These are phyloP conservation scores for Pseudotsuga menziesii DNA, from an alignment of 75 land plant species.

Conservation along the genomic window DNA sequence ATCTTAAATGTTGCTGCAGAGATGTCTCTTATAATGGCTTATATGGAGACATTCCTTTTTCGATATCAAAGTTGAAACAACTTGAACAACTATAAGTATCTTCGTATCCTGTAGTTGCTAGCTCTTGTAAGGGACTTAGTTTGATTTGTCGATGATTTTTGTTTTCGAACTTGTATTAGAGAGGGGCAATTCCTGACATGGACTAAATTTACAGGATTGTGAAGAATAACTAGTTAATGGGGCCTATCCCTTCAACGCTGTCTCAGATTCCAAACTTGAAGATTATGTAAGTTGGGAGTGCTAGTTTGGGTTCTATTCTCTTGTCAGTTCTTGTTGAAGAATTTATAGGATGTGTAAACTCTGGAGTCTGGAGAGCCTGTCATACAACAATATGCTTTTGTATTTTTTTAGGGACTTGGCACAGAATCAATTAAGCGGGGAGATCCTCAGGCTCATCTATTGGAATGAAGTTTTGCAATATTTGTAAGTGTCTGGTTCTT, in stretches of 20 bases:
- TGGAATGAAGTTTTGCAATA: conserved; percentile 98
- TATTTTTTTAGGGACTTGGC: conserved; percentile 70
- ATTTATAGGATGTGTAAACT: neutral
- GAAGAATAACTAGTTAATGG: conserved; percentile 71
- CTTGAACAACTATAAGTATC: conserved; percentile 57
- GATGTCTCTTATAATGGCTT: conserved; percentile 16
- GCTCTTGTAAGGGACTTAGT: neutral
- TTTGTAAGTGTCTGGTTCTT: conserved; percentile 50
- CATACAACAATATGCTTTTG: neutral
- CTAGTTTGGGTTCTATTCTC: neutral
- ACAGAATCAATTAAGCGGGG: conserved; percentile 76
- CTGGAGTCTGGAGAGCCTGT: neutral
- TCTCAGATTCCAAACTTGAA: conserved; percentile 92
- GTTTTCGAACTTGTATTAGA: neutral
- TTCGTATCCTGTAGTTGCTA: neutral
- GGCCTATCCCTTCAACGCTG: conserved; percentile 84
- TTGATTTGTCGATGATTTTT: neutral
- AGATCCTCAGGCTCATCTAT: conserved; percentile 86
- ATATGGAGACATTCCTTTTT: conserved; percentile 76
- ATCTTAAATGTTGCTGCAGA: conserved; percentile 9
- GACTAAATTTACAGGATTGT: conserved; percentile 39
- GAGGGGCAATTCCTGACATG: too few species aligned
- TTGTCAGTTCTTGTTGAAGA: too few species aligned
- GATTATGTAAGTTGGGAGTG: conserved; percentile 51
- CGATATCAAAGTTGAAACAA: conserved; percentile 76